Percentiles rank a stretch among this genome's conserved stretches.
These are phyloP conservation scores for Rhodotorula kratochvilovae DNA, from an alignment of 768 basidiomycete genomes.

Conservation along the genomic window DNA sequence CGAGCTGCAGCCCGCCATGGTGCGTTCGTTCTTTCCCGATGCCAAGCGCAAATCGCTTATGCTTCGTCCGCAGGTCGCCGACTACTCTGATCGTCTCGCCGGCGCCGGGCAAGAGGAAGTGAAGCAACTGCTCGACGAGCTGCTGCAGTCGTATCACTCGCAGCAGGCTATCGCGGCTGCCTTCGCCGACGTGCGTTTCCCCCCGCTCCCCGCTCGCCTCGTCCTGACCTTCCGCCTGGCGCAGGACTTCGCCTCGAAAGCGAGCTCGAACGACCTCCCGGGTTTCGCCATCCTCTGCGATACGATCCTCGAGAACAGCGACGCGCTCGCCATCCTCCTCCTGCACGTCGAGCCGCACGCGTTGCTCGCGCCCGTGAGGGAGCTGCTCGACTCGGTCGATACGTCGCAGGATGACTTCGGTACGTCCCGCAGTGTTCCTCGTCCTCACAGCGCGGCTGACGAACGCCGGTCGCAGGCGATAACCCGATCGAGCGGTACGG, in stretches of 20 bases:
- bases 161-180: not conserved
- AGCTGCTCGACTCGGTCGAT: slow-evolving; percentile 23
- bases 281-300: slow-evolving; percentile 10
- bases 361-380: slow-evolving; percentile 13
- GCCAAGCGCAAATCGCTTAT: too few relatives aligned
- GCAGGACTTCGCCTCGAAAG: too few relatives aligned
- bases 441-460: not conserved
- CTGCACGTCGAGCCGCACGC: slow-evolving; percentile 22
- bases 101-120: slow-evolving; percentile 7
- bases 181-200: slow-evolving; percentile 4
- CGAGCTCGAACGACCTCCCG: not conserved
- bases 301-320: not conserved
- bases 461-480: slow-evolving; percentile 4
- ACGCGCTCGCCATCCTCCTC: slow-evolving; percentile 12
- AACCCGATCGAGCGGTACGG: slow-evolving; percentile 35
- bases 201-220: fast-evolving
- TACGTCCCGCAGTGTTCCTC: not conserved
- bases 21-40: not conserved
- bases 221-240: fast-evolving
- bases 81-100: not conserved
- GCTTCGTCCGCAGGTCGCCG: not conserved
- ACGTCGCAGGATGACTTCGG: slow-evolving; percentile 12
- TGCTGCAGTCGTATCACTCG: not conserved
- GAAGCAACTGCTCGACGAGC: not conserved
- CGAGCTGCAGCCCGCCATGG: not conserved